A percentile compares a stretch with the other conserved stretches of the same genome.
These are phyloP conservation scores for Leptodermis oblonga DNA, from an alignment of 257 asterid species.

Conservation along the genomic window DNA sequence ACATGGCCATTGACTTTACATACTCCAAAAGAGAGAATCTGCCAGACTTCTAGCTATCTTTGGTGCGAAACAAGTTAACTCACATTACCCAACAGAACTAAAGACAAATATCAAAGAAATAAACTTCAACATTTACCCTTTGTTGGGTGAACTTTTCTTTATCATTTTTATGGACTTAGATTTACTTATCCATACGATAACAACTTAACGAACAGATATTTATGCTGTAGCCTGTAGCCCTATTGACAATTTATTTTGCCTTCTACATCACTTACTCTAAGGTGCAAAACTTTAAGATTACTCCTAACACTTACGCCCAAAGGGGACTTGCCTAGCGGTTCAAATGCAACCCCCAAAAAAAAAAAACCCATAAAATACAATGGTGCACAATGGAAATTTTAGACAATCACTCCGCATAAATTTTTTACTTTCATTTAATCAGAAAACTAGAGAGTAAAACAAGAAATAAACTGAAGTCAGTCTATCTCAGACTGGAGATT, in stretches of 20 bases:
- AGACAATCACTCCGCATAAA: neutral
- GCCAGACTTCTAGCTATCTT: neutral
- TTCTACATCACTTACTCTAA: neutral
- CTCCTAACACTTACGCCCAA: neutral
- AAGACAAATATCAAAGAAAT: neutral
- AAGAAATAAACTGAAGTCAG: neutral
- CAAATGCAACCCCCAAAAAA: neutral
- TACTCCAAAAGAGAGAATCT: neutral
- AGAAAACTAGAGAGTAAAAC: neutral
- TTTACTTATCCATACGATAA: neutral
- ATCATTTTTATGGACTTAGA: neutral
- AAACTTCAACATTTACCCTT: neutral
- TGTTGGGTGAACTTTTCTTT: neutral
- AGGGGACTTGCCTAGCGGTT: too few relatives aligned
- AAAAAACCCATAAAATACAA: too few relatives aligned
- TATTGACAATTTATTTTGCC: neutral
- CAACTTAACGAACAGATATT: neutral
- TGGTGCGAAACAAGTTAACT: neutral
- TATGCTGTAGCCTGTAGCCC: neutral
- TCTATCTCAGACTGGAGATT: neutral
- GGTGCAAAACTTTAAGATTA: too few relatives aligned
- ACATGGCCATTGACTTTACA: neutral
- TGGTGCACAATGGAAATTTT: neutral
- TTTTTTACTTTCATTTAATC: neutral
- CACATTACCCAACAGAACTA: neutral